phyloP scores from a whole-genome alignment of 441 rosid genomes.

The Pelargonium cotyledonis region DNA sequence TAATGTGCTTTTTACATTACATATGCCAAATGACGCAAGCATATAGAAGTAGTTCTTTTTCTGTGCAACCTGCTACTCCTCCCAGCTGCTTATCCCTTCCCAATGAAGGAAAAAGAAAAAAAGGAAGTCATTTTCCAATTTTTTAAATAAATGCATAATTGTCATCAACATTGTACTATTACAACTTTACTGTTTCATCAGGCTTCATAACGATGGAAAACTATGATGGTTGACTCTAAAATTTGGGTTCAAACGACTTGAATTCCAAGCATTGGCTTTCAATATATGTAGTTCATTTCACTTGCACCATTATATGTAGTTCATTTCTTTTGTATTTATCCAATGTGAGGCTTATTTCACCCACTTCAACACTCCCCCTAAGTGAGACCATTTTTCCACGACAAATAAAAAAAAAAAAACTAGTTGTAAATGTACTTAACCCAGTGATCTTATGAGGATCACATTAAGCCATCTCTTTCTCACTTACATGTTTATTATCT shows the following conservation, averaged over 20 bases:
- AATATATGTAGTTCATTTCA: too few species aligned
- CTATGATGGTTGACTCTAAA: background rate
- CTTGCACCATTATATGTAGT: too few species aligned
- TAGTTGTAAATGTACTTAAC: too few species aligned
- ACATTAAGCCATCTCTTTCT: too few species aligned
- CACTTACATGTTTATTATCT: too few species aligned
- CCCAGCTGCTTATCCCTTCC: background rate
- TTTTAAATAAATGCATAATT: background rate
- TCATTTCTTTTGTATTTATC: too few species aligned
- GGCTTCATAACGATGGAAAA: background rate
- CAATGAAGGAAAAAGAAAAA: background rate
- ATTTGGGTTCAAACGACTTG: background rate
- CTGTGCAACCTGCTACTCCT: background rate
- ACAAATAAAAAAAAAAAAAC: background rate
- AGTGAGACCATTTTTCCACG: too few species aligned
- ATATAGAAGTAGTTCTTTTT: background rate
- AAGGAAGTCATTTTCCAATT: background rate
- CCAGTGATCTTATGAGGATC: too few species aligned
- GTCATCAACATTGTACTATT: background rate
- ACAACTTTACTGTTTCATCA: background rate
- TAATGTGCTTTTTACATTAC: too few species aligned
- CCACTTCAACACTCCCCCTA: too few species aligned
- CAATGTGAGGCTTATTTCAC: too few species aligned
- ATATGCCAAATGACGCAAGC: background rate
- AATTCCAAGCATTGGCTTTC: background rate